These are phyloP conservation scores for Polytrichum formosum DNA, from an alignment of 225 moss, liverwort and hornwort species.

Conservation along the genomic window DNA sequence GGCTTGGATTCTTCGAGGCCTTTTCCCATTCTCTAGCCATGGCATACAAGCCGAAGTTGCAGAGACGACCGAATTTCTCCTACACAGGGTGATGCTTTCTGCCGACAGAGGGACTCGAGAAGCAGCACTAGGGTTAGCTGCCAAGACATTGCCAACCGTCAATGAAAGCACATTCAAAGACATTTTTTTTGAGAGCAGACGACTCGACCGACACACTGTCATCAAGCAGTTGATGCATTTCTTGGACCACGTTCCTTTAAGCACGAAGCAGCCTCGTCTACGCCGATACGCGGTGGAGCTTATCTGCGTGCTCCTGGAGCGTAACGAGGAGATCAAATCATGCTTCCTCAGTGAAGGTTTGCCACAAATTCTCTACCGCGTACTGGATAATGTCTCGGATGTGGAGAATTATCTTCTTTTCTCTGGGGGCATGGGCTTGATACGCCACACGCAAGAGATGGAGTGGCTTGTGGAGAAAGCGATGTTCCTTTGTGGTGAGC, in stretches of 20 bases:
- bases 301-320: conserved; percentile 20
- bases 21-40: no score
- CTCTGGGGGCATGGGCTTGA: conserved; percentile 40
- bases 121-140: conserved; percentile 28
- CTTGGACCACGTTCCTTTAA: conserved; percentile 26
- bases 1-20: conserved; percentile 19
- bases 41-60: conserved; percentile 17
- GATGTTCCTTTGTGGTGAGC: conserved; percentile 1
- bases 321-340: conserved; percentile 17
- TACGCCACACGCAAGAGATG: conserved; percentile 30
- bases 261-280: conserved; percentile 11
- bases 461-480: conserved; percentile 20
- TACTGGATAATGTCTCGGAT: conserved; percentile 39
- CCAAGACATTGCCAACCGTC: conserved; percentile 11
- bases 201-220: conserved; percentile 9
- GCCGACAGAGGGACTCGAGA: conserved; percentile 12
- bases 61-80: conserved; percentile 4
- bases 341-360: conserved; percentile 17
- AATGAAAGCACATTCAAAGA: conserved; percentile 6
- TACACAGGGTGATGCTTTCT: conserved; percentile 12
- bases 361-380: conserved; percentile 1
- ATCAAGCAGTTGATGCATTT: conserved; percentile 15
- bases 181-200: conserved; percentile 9
- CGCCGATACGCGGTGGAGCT: conserved; percentile 35
- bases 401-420: conserved; percentile 41